Evolutionary conservation across 805 yeast species (phyloP).

Genomic region (Sugiyamaella smithiae): DNA sequence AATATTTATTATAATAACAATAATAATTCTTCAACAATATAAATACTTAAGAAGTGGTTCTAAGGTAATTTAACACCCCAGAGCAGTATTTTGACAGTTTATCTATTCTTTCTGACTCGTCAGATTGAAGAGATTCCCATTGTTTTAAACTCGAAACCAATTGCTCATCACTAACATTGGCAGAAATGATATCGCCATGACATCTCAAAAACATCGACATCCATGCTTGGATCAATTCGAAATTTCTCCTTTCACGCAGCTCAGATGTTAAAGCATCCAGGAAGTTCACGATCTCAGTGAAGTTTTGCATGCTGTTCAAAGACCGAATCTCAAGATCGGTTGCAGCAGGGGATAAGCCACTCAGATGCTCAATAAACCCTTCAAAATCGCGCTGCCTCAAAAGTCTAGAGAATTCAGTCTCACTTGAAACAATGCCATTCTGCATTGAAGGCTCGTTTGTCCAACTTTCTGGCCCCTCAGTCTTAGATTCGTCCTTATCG

Average conservation of each 20-base stretch:
- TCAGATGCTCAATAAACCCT: constrained; percentile 53
- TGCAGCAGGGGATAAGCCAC: constrained; percentile 66
- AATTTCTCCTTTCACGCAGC: constrained; percentile 52
- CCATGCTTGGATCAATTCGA: constrained; percentile 80
- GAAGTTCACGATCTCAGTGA: constrained; percentile 61
- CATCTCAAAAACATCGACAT: constrained; percentile 67
- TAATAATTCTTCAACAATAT: background rate
- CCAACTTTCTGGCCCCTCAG: constrained; percentile 25
- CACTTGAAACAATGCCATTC: constrained; percentile 18
- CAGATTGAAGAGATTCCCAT: constrained; percentile 47
- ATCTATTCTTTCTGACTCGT: constrained; percentile 53
- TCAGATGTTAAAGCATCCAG: constrained; percentile 66
- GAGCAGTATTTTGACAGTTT: constrained; percentile 73
- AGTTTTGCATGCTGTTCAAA: constrained; percentile 59
- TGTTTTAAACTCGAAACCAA: constrained; percentile 45
- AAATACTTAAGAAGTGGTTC: constrained; percentile 18
- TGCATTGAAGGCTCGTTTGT: constrained; percentile 10
- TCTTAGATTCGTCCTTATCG: constrained; percentile 44
- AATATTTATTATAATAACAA: background rate
- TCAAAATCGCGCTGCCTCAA: constrained; percentile 57
- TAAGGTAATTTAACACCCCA: constrained; percentile 66
- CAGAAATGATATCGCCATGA: constrained; percentile 76
- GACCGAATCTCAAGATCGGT: constrained; percentile 88
- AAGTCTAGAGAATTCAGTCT: constrained; percentile 63
- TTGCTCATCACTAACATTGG: constrained; percentile 25